Evolutionary conservation across 2,329 filamentous ascomycete genomes (phyloP), one percentile per base, ranked within the genome.

Genomic region (Cladophialophora immunda): DNA sequence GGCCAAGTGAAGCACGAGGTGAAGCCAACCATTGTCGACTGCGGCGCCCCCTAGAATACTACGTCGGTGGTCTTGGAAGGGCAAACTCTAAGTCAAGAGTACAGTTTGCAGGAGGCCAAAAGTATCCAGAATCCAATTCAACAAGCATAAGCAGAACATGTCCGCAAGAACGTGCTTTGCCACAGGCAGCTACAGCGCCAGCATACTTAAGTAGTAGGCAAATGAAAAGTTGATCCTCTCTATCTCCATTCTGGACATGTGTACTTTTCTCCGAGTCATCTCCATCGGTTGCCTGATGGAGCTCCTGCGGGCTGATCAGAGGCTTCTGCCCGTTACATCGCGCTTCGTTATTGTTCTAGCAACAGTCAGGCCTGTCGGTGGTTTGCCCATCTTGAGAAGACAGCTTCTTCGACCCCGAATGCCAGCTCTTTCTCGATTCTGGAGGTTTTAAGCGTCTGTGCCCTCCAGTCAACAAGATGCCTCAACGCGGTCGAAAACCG

Each of bases 21-120:
- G 78, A 83, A 83, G 75, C 86, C 86, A 65, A 85, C 81, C 75
- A 89, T 89, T 75, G 78, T 82, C 67, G 77, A 78, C 70, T 78
- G 79, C 71, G 86, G 86, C 63, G 68, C 68, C 75, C 47, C 59
- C 32, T 52, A 54, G 50, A 29, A 38, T 36, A 22, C 50, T 52
- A 32, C 52, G 45, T 22, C 29, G 29, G 59, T 32, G 59, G 36
- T 55, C 34, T 27, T n/a, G n/a, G 19, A 56, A 29, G 34, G 30
- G 36, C 34, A 45, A 27, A 55, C 30, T n/a, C 38, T 58, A 5
- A 5, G 22, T 17, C 56, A 55, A 22, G 52, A 25, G 32, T 25
- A 19, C 34, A 50, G 30, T 50, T 55, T 30, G 50, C 50, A 47
- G 52, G 59, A 30, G 32, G 50, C 59, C 38, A 56, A 32, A 62